These are phyloP conservation scores for Scedosporium minutisporum DNA, from an alignment of 2,329 filamentous ascomycete genomes.

Conservation along the genomic window DNA sequence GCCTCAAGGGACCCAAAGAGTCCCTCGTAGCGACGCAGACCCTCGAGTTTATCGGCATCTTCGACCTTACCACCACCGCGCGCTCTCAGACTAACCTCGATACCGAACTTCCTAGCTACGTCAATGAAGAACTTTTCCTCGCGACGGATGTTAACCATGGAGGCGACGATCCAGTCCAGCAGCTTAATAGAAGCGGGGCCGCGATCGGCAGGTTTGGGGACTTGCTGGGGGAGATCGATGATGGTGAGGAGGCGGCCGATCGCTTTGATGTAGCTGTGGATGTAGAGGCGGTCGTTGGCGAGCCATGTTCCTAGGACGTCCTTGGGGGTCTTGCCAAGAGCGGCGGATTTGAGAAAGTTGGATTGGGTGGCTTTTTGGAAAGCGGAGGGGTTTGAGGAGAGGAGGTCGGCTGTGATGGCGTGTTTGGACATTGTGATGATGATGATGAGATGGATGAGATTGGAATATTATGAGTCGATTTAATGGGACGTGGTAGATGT, in stretches of 20 bases:
- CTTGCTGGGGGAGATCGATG: constrained; percentile 40
- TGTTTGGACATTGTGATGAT: constrained; percentile 10
- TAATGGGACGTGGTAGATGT: too few relatives aligned
- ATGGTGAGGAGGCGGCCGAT: constrained; percentile 55
- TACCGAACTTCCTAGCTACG: constrained; percentile 49
- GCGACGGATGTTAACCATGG: constrained; percentile 55
- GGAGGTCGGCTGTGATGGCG: constrained; percentile 48
- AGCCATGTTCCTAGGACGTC: constrained; percentile 55
- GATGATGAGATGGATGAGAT: too few relatives aligned
- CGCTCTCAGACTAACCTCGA: constrained; percentile 34
- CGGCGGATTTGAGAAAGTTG: constrained; percentile 56
- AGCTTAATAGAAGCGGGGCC: constrained; percentile 40
- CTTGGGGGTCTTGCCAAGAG: constrained; percentile 49
- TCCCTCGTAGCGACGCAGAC: constrained; percentile 25
- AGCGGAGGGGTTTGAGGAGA: constrained; percentile 33
- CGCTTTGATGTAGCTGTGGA: constrained; percentile 60
- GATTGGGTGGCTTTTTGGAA: constrained; percentile 53
- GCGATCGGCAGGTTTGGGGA: constrained; percentile 12
- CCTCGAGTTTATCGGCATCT: constrained; percentile 25
- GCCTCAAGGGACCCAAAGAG: constrained; percentile 47
- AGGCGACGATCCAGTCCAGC: constrained; percentile 52
- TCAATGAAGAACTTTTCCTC: constrained; percentile 61
- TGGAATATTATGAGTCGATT: too few relatives aligned
- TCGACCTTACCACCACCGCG: constrained; percentile 13
- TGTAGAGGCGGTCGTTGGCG: constrained; percentile 61